Percentiles rank a stretch among this genome's conserved stretches.
These are phyloP conservation scores for Taphrina betulina DNA, from an alignment of 1,139 yeast genomes.

Conservation along the genomic window DNA sequence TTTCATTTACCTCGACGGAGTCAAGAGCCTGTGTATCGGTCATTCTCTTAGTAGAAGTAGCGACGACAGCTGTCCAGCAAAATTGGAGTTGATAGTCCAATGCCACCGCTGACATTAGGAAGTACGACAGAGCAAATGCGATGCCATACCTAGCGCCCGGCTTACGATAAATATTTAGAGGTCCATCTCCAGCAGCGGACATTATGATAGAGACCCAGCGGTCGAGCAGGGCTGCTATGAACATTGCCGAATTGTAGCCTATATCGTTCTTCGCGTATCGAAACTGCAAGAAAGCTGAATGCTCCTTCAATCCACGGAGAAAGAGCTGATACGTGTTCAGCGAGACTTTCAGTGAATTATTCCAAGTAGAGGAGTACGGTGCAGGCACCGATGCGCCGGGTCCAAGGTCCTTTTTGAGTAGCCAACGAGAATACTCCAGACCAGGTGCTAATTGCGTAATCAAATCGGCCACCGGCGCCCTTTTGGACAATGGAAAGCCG, in stretches of 20 bases:
- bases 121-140: constrained; percentile 12
- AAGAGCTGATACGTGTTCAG: constrained; percentile 14
- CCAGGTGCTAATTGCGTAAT: constrained; percentile 11
- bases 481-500: not conserved
- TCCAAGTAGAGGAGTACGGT: constrained; percentile 18
- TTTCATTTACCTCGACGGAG: constrained; percentile 6
- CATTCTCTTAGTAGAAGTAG: constrained; percentile 3
- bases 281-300: constrained; percentile 15
- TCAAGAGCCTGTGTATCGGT: constrained; percentile 2
- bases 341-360: constrained; percentile 15
- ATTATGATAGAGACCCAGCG: constrained; percentile 17
- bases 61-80: constrained; percentile 21
- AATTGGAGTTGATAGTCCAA: constrained; percentile 17
- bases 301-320: constrained; percentile 14
- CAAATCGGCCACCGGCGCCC: not conserved
- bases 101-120: constrained; percentile 18
- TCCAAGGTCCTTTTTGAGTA: constrained; percentile 16
- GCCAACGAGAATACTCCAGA: constrained; percentile 18
- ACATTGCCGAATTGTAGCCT: constrained; percentile 14
- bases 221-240: constrained; percentile 16
- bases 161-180: constrained; percentile 4
- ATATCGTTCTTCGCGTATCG: constrained; percentile 22
- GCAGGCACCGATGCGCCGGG: constrained; percentile 15
- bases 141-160: constrained; percentile 9
- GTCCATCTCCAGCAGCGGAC: constrained; percentile 23